These are phyloP conservation scores for Camelina hispida DNA, from an alignment of 345 rosid genomes.

Conservation along the genomic window DNA sequence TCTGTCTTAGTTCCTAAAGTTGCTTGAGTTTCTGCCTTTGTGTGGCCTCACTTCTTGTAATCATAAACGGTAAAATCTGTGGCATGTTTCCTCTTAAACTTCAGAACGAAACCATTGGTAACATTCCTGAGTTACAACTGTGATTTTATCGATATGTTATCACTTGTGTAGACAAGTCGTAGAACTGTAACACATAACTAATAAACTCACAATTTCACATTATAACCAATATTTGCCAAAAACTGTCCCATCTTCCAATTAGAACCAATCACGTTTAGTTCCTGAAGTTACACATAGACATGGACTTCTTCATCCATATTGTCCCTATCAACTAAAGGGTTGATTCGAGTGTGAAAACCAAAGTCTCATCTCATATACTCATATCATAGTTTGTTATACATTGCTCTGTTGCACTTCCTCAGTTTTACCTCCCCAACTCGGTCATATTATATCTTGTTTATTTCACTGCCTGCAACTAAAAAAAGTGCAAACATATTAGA, in stretches of 20 bases:
- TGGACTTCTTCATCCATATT: conserved; percentile 3
- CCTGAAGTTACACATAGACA: not conserved
- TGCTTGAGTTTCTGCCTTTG: conserved; percentile 49
- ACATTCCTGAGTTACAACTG: conserved; percentile 3
- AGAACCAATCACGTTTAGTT: not conserved
- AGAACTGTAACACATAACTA: not conserved
- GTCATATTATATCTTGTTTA: conserved; percentile 17
- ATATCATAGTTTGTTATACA: not conserved
- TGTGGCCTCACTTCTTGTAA: conserved; percentile 24
- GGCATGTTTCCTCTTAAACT: not conserved
- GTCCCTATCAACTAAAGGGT: conserved; percentile 3
- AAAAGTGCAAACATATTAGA: conserved; percentile 16
- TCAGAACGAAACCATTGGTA: not conserved
- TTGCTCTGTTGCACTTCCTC: not conserved
- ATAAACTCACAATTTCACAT: not conserved
- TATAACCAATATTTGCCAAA: not conserved
- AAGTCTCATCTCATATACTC: conserved; percentile 19
- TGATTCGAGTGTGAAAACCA: conserved; percentile 13
- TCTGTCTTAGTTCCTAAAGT: conserved; percentile 53
- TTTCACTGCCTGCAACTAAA: conserved; percentile 13
- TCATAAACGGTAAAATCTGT: conserved; percentile 17
- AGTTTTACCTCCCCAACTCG: conserved; percentile 12
- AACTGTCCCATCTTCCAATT: not conserved
- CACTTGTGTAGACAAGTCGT: not conserved
- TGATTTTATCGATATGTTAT: conserved; percentile 14